Evolutionary conservation across 768 basidiomycete genomes (phyloP).

Genomic region (Rhodosporidiobolus odoratus): DNA sequence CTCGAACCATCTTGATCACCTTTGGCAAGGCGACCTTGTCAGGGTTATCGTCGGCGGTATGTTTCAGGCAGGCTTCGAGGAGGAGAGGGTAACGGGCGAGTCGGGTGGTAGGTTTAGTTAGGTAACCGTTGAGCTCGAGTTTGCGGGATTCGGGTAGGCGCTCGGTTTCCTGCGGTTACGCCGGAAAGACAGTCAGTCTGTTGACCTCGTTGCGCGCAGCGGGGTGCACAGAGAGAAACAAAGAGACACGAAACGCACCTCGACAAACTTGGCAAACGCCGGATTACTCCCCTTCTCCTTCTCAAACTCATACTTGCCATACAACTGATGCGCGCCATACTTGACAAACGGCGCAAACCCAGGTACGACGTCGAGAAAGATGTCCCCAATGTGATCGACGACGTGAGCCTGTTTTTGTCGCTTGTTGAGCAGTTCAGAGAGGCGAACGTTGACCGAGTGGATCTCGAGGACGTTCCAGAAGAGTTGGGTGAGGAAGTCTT

Average conservation of each 20-base stretch:
- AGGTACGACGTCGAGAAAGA: constrained; percentile 77
- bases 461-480: constrained; percentile 98
- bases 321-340: constrained; percentile 93
- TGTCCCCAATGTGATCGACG: constrained; percentile 84
- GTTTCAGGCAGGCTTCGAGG: constrained; percentile 83
- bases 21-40: constrained; percentile 74
- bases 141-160: constrained; percentile 91
- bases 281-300: constrained; percentile 92
- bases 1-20: constrained; percentile 68
- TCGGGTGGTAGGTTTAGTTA: constrained; percentile 96
- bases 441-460: constrained; percentile 76
- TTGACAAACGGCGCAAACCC: constrained; percentile 87
- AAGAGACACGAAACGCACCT: constrained; percentile 56
- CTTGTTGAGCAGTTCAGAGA: constrained; percentile 90
- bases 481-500: constrained; percentile 84
- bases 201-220: no score
- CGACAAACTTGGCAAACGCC: constrained; percentile 89
- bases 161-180: constrained; percentile 70
- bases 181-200: neutral
- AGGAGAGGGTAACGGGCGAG: constrained; percentile 93
- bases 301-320: constrained; percentile 98
- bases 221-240: neutral
- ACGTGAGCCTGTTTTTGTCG: constrained; percentile 92
- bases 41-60: constrained; percentile 81
- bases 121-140: constrained; percentile 91